phyloP scores from a whole-genome alignment of 73 alveolate genomes.

The Stentor roeselii region DNA sequence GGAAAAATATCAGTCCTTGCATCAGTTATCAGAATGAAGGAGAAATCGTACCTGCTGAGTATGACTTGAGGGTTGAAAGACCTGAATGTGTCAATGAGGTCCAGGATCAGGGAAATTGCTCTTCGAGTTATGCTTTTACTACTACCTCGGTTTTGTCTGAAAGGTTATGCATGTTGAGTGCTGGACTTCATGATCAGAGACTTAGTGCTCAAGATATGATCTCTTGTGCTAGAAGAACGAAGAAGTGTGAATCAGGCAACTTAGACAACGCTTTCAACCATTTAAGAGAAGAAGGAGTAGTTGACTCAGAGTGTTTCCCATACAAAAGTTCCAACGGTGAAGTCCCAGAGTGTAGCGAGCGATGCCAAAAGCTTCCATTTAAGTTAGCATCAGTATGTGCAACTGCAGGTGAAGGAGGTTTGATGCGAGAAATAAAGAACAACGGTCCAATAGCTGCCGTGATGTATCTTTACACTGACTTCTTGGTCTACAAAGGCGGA shows the following conservation, averaged over 20 bases:
- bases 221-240: conserved; percentile 61
- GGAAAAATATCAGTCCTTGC: conserved; percentile 43
- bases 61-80: conserved; percentile 51
- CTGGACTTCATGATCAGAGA: conserved; percentile 38
- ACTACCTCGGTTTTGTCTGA: conserved; percentile 59
- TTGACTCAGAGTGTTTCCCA: conserved; percentile 62
- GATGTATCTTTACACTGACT: conserved; percentile 80
- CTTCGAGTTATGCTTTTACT: conserved; percentile 62
- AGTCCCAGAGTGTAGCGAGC: conserved; percentile 55
- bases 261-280: conserved; percentile 55
- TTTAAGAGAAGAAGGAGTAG: conserved; percentile 59
- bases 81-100: conserved; percentile 54
- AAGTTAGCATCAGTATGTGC: conserved; percentile 71
- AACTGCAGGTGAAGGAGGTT: conserved; percentile 66
- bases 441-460: conserved; percentile 88
- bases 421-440: conserved; percentile 83
- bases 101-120: conserved; percentile 61
- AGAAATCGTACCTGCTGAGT: conserved; percentile 61
- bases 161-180: conserved; percentile 58
- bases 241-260: conserved; percentile 72
- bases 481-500: conserved; percentile 84
- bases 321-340: conserved; percentile 44
- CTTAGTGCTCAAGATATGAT: conserved; percentile 64
- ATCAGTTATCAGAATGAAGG: conserved; percentile 48
- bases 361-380: conserved; percentile 56